These are phyloP conservation scores for Mallotus japonicus DNA, from an alignment of 441 rosid genomes.

Conservation along the genomic window DNA sequence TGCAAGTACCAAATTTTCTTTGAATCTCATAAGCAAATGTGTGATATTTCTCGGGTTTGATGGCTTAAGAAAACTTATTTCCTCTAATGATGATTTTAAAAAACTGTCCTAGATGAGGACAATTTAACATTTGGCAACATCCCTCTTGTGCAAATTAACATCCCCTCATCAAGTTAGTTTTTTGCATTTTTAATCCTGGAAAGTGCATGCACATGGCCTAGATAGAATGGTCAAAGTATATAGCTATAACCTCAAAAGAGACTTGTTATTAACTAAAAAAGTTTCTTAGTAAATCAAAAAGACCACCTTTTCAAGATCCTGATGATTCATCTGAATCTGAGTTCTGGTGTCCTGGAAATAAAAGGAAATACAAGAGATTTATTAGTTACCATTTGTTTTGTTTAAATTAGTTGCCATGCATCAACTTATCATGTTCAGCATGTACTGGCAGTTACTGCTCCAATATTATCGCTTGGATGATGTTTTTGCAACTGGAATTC, in stretches of 20 bases:
- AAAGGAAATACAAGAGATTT: not conserved
- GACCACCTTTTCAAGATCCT: not conserved
- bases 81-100: not conserved
- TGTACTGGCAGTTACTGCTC: not conserved
- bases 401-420: not conserved
- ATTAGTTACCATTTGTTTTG: not conserved
- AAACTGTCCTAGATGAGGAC: not conserved
- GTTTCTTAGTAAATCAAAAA: not conserved
- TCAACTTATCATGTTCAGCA: not conserved
- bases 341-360: not conserved
- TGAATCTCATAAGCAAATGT: not conserved
- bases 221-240: constrained; percentile 25
- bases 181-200: not conserved
- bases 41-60: not conserved
- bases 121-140: not conserved
- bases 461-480: too few relatives aligned
- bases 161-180: not conserved
- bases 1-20: not conserved
- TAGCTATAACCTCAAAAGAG: constrained; percentile 19
- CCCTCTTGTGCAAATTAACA: too few relatives aligned
- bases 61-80: not conserved
- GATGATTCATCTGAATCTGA: not conserved
- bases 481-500: not conserved
- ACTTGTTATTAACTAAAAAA: not conserved
- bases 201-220: constrained; percentile 32